Conservation (phyloP, 805 yeast genomes). For the Hanseniaspora occidentalis region DNA sequence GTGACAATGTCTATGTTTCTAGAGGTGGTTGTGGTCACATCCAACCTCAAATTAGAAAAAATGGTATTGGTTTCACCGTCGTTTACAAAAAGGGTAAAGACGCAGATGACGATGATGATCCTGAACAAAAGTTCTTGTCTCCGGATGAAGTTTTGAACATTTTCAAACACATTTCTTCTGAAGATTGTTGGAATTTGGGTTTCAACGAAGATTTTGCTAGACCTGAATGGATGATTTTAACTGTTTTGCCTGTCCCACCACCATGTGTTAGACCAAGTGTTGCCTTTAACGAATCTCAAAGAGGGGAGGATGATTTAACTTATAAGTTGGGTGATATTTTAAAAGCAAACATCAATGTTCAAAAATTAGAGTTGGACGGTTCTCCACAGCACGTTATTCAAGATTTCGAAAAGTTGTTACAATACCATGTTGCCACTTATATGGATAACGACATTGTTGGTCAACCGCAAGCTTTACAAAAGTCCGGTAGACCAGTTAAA, state of each 20-base stretch:
- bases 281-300: slow-evolving; percentile 93
- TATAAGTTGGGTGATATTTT: slow-evolving; percentile 93
- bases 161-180: slow-evolving; percentile 77
- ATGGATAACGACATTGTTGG: slow-evolving; percentile 99
- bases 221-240: slow-evolving; percentile 96
- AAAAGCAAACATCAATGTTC: slow-evolving; percentile 95
- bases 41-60: slow-evolving; percentile 92
- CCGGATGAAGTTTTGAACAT: slow-evolving; percentile 87
- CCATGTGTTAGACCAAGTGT: slow-evolving; percentile 99
- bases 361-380: slow-evolving; percentile 94
- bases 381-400: slow-evolving; percentile 97
- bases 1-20: slow-evolving; percentile 42
- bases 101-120: slow-evolving; percentile 71
- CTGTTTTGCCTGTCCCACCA: slow-evolving; percentile 98
- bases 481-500: slow-evolving; percentile 97
- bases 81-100: slow-evolving; percentile 90
- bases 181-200: slow-evolving; percentile 74
- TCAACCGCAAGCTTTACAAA: slow-evolving; percentile 97
- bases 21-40: slow-evolving; percentile 98
- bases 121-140: slow-evolving; percentile 78
- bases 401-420: slow-evolving; percentile 90
- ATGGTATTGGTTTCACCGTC: slow-evolving; percentile 92
- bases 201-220: slow-evolving; percentile 93
- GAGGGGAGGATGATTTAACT: slow-evolving; percentile 98
- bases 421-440: slow-evolving; percentile 96